Conservation (phyloP, 1,284 basidiomycete species). For the Cryptococcus floricola region DNA sequence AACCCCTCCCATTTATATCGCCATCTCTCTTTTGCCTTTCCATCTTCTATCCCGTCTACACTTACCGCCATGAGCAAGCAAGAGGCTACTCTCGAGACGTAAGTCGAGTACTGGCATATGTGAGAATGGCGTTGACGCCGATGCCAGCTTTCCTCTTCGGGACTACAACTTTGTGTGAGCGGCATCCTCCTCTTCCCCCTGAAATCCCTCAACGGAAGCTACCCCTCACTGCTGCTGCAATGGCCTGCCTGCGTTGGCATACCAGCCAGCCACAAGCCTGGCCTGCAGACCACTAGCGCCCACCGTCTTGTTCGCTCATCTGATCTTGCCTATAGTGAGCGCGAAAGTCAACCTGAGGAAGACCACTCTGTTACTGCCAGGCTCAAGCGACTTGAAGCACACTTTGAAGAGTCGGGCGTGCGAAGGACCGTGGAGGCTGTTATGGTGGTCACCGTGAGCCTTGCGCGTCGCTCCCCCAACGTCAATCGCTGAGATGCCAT, state of each 20-base stretch:
- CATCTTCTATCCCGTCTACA: background rate
- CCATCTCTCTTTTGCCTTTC: background rate
- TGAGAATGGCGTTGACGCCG: background rate
- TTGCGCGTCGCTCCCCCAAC: background rate
- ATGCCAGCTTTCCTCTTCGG: conserved; percentile 4
- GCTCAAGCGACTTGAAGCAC: conserved; percentile 83
- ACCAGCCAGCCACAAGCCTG: too few species aligned
- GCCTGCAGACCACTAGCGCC: too few species aligned
- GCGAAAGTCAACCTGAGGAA: conserved; percentile 89
- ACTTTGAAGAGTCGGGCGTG: conserved; percentile 96
- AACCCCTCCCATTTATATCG: background rate
- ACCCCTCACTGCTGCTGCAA: background rate
- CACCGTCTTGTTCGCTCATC: background rate
- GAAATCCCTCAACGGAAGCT: too few species aligned
- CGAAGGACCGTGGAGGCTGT: conserved; percentile 93
- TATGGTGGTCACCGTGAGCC: conserved; percentile 74
- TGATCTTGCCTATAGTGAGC: conserved; percentile 17
- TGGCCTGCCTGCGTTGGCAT: background rate
- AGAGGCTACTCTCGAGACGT: conserved; percentile 3
- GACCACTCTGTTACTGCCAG: conserved; percentile 89
- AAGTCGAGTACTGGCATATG: background rate
- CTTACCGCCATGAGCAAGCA: background rate
- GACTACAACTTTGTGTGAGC: conserved; percentile 11
- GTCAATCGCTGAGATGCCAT: background rate
- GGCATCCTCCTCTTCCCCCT: background rate